Base-by-base conservation (phyloP, 176 grass and related monocot species). In the Oryza coarctata region DNA sequence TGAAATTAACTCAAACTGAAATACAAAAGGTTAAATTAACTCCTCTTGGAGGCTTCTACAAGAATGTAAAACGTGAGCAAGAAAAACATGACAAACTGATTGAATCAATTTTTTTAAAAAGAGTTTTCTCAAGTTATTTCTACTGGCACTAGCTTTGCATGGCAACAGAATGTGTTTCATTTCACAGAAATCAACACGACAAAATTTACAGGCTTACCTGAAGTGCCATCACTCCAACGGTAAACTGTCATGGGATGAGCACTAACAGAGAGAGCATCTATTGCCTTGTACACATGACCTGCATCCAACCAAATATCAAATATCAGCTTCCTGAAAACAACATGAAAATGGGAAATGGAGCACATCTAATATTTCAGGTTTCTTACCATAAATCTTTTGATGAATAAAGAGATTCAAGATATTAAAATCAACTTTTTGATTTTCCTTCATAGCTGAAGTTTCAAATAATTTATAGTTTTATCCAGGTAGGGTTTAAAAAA, bases 221-320 rank as follows among this genome's bases (percentile, higher is more conserved):
- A 84, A 95, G 96, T 62, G 93, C 93, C 96, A 98, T 98, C 32
- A 98, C 92, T 57, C 92, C 96, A 75, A 89, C 95, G 70, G 90
- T 81, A 87, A 98, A 95, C 71, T 95, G 96, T 95, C 92, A 98
- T 95, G 22, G 96, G 96, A 88, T 95, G 96, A 83, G 93, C 86
- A 45, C 87, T 88, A 68, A 91, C 55, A 88, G 96, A 93, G 25
- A 98, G 92, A 74, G 88, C 88, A 90, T 95, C 84, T 35, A 98
- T 98, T 3, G 93, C 87, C 84, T 89, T 91, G 27, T 89, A 98
- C 28, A 98, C 96, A 89, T 98, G 80, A 76, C 72, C 95, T 98
- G 89, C 62, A 86, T 82, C 35, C 61, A 76, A 67, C 63, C n/a
- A n/a, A n/a, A n/a, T n/a, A n/a, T n/a, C n/a, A 80, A 74, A 68